Percentiles rank a stretch among this genome's conserved stretches.
phyloP scores from a whole-genome alignment of 2,329 filamentous ascomycete species.

The Talaromyces sp. region DNA sequence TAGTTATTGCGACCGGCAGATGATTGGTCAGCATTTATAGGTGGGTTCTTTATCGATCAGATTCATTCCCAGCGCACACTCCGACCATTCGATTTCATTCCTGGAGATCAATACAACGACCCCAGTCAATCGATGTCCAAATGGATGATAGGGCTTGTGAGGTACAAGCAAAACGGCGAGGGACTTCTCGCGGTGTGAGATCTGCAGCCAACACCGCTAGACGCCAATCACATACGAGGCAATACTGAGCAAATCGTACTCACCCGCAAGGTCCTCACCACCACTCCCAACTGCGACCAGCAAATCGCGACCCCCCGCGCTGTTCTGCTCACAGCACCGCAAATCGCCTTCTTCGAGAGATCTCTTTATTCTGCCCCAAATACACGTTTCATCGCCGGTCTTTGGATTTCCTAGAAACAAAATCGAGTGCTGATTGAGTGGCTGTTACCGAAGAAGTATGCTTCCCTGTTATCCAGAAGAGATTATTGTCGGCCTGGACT shows the following conservation, averaged over 20 bases:
- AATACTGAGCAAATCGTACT: background rate
- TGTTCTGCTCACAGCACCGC: background rate
- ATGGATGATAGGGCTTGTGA: background rate
- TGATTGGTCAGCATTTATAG: conserved; percentile 1
- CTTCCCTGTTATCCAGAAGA: background rate
- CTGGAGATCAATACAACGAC: background rate
- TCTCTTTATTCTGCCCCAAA: background rate
- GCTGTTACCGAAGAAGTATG: background rate
- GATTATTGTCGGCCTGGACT: background rate
- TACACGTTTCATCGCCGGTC: background rate
- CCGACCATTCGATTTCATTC: background rate
- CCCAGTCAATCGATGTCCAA: background rate
- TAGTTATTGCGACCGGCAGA: background rate
- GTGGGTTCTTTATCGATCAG: background rate
- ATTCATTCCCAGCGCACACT: background rate
- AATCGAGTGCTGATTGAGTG: background rate
- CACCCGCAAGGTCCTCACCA: conserved; percentile 32
- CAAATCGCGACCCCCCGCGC: conserved; percentile 15
- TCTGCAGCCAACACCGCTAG: background rate
- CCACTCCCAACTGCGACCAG: background rate
- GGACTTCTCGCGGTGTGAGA: background rate
- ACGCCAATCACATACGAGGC: background rate
- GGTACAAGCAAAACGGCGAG: background rate
- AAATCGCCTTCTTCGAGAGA: background rate
- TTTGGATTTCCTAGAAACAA: background rate